phyloP scores from a whole-genome alignment of 331 rosid species.

The Prunus yedoensis region DNA sequence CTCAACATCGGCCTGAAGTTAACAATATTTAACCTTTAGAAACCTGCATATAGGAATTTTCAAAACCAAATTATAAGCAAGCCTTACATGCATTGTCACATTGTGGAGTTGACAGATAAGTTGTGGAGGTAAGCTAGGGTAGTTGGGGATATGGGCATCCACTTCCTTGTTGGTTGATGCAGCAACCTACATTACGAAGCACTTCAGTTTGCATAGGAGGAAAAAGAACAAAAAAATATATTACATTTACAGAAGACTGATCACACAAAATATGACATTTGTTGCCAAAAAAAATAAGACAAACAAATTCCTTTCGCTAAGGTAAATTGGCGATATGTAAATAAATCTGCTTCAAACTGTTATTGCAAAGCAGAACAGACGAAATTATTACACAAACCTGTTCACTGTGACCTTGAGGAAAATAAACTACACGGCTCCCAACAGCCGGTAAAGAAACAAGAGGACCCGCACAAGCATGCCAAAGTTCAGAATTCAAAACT shows the following conservation, averaged over 20 bases:
- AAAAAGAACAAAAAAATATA: neutral
- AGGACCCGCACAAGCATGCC: conserved; percentile 99
- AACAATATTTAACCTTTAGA: conserved; percentile 14
- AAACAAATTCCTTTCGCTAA: neutral
- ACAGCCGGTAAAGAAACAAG: conserved; percentile 83
- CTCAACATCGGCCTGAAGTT: conserved; percentile 58
- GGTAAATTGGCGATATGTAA: neutral
- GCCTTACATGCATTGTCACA: conserved; percentile 87
- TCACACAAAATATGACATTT: neutral
- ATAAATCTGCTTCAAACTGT: conserved; percentile 12
- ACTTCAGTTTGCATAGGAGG: neutral
- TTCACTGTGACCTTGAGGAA: conserved; percentile 97
- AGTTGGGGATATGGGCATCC: conserved; percentile 79
- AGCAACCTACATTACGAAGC: conserved; percentile 51
- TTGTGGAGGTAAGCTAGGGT: conserved; percentile 89
- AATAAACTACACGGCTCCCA: conserved; percentile 91
- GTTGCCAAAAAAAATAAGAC: neutral
- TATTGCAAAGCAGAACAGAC: neutral
- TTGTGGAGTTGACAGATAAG: conserved; percentile 90
- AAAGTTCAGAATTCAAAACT: conserved; percentile 92
- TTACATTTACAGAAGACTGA: neutral
- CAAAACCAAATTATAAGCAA: conserved; percentile 9
- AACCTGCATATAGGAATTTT: neutral
- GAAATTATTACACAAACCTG: conserved; percentile 52
- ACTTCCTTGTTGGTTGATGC: conserved; percentile 85